Evolutionary conservation across 2,329 filamentous ascomycete species (phyloP), one percentile per base, ranked within the genome.

Genomic region (Botryotinia calthae): DNA sequence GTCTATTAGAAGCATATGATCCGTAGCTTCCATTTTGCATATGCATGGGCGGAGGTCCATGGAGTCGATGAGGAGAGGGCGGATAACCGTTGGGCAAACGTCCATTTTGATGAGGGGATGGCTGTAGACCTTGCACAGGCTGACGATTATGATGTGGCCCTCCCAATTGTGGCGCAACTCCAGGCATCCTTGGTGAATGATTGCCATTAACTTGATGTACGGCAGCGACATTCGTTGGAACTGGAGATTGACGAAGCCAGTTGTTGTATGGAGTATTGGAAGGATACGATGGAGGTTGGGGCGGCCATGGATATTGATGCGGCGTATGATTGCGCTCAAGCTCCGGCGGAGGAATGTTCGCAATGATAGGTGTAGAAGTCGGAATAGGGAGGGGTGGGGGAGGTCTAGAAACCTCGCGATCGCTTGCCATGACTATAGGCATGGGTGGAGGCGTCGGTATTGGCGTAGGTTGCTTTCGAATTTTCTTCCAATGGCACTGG

Each of bases 401-500:
- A 62, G 67, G 40, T 70, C 67, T 34, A n/a, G 67, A 70, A 34
- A 62, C 22, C 42, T 70, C 67, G 14, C 42, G 67, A 44, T 70
- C 67, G 40, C 37, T 70, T 34, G 12, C 37, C 14, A 56, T 42
- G 10, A 37, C n/a, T 28, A 56, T 18, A 42, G 48, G 65, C 20
- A 68, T 68, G 31, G 48, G 65, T 72, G 74, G 73, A 56, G 75
- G 75, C n/a, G 56, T 64, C 46, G 76, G 74, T 65, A 74, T 71
- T 34, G 75, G 72, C 46, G 76, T 72, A n/a, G 76, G 73, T 59
- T 79, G 75, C 73, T 77, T 81, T 54, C 75, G 75, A 28, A 82
- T 80, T 79, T 88, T 90, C 76, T 83, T 86, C 76, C 84, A 80
- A 77, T 87, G 85, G 75, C 92, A 95, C 81, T 93, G 92, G 82